A percentile compares a stretch with the other conserved stretches of the same genome.
Conservation (phyloP, 2,329 filamentous ascomycete species). For the Cylindrodendrum hubeiense region DNA sequence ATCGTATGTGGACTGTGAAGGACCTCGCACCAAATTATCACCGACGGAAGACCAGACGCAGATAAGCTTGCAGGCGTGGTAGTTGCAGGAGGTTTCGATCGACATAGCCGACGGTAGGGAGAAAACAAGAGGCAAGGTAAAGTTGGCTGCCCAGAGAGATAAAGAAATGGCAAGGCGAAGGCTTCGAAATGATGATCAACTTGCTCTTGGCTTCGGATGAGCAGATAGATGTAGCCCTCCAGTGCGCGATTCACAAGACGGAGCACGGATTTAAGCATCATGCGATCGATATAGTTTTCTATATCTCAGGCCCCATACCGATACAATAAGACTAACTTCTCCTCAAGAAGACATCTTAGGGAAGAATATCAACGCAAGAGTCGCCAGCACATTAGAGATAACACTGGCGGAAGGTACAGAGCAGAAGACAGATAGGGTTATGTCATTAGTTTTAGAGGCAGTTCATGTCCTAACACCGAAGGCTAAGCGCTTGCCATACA, state of each 20-base stretch:
- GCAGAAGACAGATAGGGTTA: conserved; percentile 11
- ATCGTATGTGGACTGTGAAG: no score
- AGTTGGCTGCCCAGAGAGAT: conserved; percentile 50
- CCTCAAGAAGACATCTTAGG: conserved; percentile 22
- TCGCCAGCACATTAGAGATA: conserved; percentile 9
- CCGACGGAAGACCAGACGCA: no score
- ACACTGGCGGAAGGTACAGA: conserved; percentile 13
- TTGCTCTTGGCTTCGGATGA: conserved; percentile 40
- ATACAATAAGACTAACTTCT: not conserved
- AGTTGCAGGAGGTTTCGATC: no score
- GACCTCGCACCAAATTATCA: no score
- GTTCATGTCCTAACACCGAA: no score
- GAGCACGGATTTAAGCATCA: conserved; percentile 22
- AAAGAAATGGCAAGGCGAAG: conserved; percentile 47
- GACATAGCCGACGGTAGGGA: no score
- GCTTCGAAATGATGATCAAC: conserved; percentile 40
- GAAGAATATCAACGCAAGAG: conserved; percentile 23
- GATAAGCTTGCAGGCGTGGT: no score
- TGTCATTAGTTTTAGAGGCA: no score
- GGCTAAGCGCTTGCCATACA: not conserved
- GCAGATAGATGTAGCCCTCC: conserved; percentile 20
- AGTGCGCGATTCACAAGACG: not conserved
- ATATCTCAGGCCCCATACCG: not conserved
- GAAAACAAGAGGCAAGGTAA: no score
- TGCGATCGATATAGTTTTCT: conserved; percentile 32